Percentiles rank a stretch among this genome's conserved stretches.
These are phyloP conservation scores for Sporothrix dimorphospora DNA, from an alignment of 2,329 filamentous ascomycete genomes.

Conservation along the genomic window DNA sequence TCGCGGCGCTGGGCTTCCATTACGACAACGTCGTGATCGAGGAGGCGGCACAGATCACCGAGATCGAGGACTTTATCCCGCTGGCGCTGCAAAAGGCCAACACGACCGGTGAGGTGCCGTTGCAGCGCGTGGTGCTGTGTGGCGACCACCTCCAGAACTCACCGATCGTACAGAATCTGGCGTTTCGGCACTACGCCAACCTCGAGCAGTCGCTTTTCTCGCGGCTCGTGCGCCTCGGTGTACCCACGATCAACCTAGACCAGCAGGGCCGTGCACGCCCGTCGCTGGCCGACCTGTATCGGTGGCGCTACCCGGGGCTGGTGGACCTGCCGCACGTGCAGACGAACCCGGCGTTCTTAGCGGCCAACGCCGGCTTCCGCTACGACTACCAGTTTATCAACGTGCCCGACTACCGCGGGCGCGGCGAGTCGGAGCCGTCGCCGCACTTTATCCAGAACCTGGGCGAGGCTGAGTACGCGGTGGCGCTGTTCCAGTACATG, in stretches of 20 bases:
- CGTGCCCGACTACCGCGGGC: conserved; percentile 88
- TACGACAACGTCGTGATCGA: conserved; percentile 99
- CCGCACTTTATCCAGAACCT: conserved; percentile 97
- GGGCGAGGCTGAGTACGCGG: conserved; percentile 95
- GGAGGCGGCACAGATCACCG: conserved; percentile 96
- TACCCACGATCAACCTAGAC: conserved; percentile 88
- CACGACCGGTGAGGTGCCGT: conserved; percentile 68
- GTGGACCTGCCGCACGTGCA: conserved; percentile 78
- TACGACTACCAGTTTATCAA: conserved; percentile 98
- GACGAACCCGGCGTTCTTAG: conserved; percentile 69
- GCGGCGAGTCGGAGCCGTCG: conserved; percentile 84
- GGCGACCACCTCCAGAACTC: conserved; percentile 98
- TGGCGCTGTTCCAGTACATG: conserved; percentile 97
- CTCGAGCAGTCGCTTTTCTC: conserved; percentile 95
- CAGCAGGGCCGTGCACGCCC: conserved; percentile 90
- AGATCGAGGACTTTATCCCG: conserved; percentile 96
- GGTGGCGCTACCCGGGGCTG: conserved; percentile 85
- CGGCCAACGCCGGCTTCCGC: conserved; percentile 87
- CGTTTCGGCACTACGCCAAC: conserved; percentile 93
- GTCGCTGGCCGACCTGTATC: conserved; percentile 85
- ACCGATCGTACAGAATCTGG: conserved; percentile 90
- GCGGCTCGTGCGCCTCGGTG: conserved; percentile 84
- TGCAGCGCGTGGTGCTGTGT: conserved; percentile 88
- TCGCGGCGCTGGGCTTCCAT: conserved; percentile 87
- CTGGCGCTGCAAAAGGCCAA: conserved; percentile 88